Evolutionary conservation across 768 basidiomycete genomes (phyloP), one percentile per base, ranked within the genome.

Genomic region (Hemileccinum impolitum): DNA sequence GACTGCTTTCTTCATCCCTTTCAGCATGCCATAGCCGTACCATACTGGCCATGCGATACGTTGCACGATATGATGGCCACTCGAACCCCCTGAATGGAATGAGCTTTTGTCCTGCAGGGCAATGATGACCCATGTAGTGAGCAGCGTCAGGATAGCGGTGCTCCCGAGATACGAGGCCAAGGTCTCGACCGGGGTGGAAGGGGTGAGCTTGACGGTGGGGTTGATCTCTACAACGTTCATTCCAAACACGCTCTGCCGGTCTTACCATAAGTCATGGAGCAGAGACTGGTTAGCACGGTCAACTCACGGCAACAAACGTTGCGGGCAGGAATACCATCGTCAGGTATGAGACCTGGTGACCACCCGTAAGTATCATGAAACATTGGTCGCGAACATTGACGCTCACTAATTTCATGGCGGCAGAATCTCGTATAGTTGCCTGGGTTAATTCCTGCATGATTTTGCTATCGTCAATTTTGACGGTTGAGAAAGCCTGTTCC

Each of bases 281-380:
- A 6, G 31, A 17, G 3, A 7, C 17, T 14, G n/a, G 17, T 15
- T 30, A 2, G 23, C 8, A 26, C 8, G 26, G 28, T 4, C 7
- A 30, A 61, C 65, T 52, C 47, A 66, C 66, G 4, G 65, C 50
- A 28, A 61, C 58, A 47, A 81, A 80, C 8, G 71, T 75, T 4
- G 79, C 75, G 0, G 82, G 82, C 19, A 84, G 64, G 64, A 83
- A 84, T 37, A 81, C 60, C 79, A 83, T 80, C 0, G 80, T 80
- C 8, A 84, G 63, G 49, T 80, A 81, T 1, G 78, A 72, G 21
- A 82, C 75, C 60, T 80, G 72, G 50, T 42, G 13, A 18, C 7
- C 23, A 6, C 13, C 12, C 8, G 19, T 52, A 3, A 46, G 40
- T 4, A 39, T 30, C 14, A 6, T n/a, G n/a, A 34, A 42, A 2